These are phyloP conservation scores for Penicillium decumbens DNA, from an alignment of 2,329 filamentous ascomycete species.

Conservation along the genomic window DNA sequence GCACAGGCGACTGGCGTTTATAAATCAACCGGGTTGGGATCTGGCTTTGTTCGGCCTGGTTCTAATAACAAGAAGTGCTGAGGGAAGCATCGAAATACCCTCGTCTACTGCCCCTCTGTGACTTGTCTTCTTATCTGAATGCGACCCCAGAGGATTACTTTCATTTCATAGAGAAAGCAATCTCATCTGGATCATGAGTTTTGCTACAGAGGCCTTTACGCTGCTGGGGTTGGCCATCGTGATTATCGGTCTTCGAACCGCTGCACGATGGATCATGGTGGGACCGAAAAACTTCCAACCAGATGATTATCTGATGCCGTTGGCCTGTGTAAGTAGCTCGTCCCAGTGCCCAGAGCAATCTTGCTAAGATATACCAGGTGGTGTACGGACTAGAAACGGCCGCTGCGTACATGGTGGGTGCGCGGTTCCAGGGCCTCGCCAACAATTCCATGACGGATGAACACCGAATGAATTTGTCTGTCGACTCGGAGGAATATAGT, in stretches of 20 bases:
- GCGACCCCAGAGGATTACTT: constrained; percentile 3
- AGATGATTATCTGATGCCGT: constrained; percentile 58
- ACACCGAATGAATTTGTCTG: constrained; percentile 45
- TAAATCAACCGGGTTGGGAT: constrained; percentile 15
- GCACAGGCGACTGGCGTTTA: constrained; percentile 7
- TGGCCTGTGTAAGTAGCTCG: constrained; percentile 47
- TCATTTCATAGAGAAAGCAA: background rate
- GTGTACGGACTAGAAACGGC: constrained; percentile 51
- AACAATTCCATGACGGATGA: constrained; percentile 56
- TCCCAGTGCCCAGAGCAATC: background rate
- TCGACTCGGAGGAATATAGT: constrained; percentile 45
- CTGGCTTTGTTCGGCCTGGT: constrained; percentile 22
- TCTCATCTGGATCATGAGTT: constrained; percentile 21
- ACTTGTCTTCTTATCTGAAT: constrained; percentile 16
- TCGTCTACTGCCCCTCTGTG: background rate
- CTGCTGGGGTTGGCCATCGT: constrained; percentile 50
- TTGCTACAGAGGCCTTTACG: constrained; percentile 48
- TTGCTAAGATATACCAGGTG: constrained; percentile 31
- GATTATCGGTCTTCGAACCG: constrained; percentile 50
- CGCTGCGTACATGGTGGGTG: constrained; percentile 49
- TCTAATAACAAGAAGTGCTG: constrained; percentile 18
- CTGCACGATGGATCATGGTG: constrained; percentile 46
- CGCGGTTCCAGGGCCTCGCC: constrained; percentile 49
- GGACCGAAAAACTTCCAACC: constrained; percentile 50
- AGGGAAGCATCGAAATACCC: constrained; percentile 5